Percentiles rank a stretch among this genome's conserved stretches.
Evolutionary conservation across 2,329 filamentous ascomycete species (phyloP).

Genomic region (Verticillium longisporum): DNA sequence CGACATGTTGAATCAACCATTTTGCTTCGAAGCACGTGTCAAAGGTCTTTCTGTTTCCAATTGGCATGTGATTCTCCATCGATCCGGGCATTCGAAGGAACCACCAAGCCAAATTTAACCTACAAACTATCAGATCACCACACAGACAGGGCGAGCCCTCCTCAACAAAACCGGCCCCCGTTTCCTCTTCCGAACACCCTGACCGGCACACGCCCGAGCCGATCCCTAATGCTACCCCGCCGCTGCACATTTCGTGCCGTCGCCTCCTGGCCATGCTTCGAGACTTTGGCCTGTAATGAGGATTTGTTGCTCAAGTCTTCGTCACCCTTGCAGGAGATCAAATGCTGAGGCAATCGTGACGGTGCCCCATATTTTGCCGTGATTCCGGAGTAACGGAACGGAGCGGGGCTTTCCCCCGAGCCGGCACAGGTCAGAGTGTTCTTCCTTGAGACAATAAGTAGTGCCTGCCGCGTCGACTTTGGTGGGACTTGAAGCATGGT

Average conservation of each 20-base stretch:
- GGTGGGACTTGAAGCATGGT: too few relatives aligned
- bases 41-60: background rate
- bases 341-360: background rate
- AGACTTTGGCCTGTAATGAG: background rate
- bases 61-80: background rate
- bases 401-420: background rate
- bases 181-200: background rate
- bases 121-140: background rate
- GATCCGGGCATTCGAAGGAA: background rate
- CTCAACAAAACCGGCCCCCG: background rate
- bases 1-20: background rate
- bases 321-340: background rate
- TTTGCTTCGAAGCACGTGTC: background rate
- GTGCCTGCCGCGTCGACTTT: background rate
- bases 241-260: background rate
- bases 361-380: background rate
- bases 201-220: background rate
- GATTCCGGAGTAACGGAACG: background rate
- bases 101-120: background rate
- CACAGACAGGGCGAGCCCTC: background rate
- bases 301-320: background rate
- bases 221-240: background rate
- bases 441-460: background rate
- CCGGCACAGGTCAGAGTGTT: background rate
- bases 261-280: background rate